phyloP scores from a whole-genome alignment of 2,329 filamentous ascomycete species.

The Sclerotiophoma versabilis region DNA sequence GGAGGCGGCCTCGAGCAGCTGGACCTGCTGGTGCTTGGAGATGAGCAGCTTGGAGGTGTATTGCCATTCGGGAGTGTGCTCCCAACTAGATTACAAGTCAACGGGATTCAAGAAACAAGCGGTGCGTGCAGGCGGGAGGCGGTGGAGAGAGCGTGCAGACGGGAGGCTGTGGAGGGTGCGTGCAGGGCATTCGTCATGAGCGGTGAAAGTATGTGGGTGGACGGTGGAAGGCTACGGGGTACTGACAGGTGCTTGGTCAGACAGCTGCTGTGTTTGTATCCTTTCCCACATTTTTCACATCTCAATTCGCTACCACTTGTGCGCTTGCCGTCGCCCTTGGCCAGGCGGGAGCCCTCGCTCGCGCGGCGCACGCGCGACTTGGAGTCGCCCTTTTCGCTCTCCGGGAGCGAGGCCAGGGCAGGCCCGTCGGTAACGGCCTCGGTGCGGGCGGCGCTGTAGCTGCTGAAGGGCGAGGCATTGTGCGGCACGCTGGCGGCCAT shows the following conservation, averaged over 20 bases:
- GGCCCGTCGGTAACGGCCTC: constrained; percentile 73
- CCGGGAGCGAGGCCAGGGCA: constrained; percentile 59
- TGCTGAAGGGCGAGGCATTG: constrained; percentile 51
- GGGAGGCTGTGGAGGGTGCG: constrained; percentile 17
- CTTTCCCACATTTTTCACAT: constrained; percentile 98
- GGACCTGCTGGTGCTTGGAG: constrained; percentile 99
- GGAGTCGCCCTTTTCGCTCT: constrained; percentile 57
- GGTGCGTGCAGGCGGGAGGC: constrained; percentile 14
- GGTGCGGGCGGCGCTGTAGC: constrained; percentile 55
- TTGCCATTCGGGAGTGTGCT: constrained; percentile 98
- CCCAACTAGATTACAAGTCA: constrained; percentile 75
- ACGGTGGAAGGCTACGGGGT: constrained; percentile 59
- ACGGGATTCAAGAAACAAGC: constrained; percentile 29
- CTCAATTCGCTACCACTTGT: constrained; percentile 83
- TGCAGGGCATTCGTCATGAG: constrained; percentile 49
- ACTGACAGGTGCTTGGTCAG: constrained; percentile 99
- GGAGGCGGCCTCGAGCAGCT: constrained; percentile 95
- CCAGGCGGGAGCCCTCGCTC: constrained; percentile 85
- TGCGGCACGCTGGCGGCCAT: constrained; percentile 73
- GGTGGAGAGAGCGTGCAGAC: constrained; percentile 7
- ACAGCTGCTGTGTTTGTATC: constrained; percentile 99
- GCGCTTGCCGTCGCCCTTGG: constrained; percentile 81
- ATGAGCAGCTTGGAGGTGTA: constrained; percentile 97
- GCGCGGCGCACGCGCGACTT: constrained; percentile 67
- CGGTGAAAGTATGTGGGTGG: constrained; percentile 53